A percentile compares a stretch with the other conserved stretches of the same genome.
Evolutionary conservation across 2,329 filamentous ascomycete genomes (phyloP).

Genomic region (Akanthomyces lecanii): DNA sequence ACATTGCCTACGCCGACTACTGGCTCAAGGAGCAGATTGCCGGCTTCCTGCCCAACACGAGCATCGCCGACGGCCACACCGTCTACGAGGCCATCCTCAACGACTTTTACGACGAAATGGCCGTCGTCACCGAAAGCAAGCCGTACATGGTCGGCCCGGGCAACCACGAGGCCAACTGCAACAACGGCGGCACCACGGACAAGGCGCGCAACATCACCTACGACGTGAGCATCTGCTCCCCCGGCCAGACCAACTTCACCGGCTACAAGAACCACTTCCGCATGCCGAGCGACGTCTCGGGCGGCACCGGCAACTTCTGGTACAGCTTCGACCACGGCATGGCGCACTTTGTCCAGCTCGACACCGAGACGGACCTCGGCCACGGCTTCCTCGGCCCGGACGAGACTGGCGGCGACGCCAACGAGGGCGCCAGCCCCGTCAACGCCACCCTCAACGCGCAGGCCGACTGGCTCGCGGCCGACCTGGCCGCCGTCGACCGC

Average conservation of each 20-base stretch:
- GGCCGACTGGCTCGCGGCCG: neutral
- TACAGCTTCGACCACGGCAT: constrained; percentile 15
- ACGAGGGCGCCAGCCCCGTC: neutral
- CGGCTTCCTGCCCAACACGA: constrained; percentile 8
- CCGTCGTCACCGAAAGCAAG: neutral
- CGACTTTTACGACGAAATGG: constrained; percentile 12
- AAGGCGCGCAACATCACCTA: constrained; percentile 1
- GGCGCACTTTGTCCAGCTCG: constrained; percentile 6
- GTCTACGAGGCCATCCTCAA: constrained; percentile 14
- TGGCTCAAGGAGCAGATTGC: constrained; percentile 12
- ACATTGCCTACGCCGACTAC: constrained; percentile 14
- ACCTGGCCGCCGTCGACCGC: constrained; percentile 10
- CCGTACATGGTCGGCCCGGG: constrained; percentile 14
- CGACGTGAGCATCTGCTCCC: constrained; percentile 9
- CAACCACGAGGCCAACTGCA: constrained; percentile 15
- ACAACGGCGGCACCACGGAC: constrained; percentile 1
- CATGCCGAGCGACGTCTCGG: constrained; percentile 11
- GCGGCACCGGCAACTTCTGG: constrained; percentile 20
- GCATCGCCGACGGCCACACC: constrained; percentile 3
- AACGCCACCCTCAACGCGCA: neutral
- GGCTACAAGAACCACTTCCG: constrained; percentile 14
- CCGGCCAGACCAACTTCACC: constrained; percentile 16
- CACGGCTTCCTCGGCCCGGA: constrained; percentile 7
- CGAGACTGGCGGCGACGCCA: neutral
- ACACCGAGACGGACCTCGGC: constrained; percentile 11